phyloP scores from a whole-genome alignment of 1,284 basidiomycete species.

The Phellopilus nigrolimitatus region DNA sequence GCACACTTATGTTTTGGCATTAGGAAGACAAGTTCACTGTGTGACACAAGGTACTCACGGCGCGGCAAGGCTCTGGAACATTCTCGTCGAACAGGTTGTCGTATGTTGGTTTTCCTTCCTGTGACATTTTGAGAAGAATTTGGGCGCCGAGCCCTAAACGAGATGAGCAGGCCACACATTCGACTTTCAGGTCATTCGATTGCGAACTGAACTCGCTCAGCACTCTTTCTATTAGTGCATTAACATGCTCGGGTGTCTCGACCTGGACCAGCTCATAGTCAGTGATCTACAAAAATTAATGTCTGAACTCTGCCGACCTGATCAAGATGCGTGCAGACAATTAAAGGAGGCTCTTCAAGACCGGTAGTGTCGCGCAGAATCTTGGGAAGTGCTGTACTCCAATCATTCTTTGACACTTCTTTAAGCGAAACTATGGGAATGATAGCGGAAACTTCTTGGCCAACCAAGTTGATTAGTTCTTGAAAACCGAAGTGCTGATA shows the following conservation, averaged over 20 bases:
- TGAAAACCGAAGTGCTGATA: not conserved
- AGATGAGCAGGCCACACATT: not conserved
- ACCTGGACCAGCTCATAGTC: not conserved
- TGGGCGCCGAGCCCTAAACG: not conserved
- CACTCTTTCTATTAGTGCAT: not conserved
- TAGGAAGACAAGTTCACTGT: no score
- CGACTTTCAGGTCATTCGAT: not conserved
- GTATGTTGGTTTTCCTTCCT: not conserved
- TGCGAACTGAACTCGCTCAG: not conserved
- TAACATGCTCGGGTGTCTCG: not conserved
- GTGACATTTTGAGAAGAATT: not conserved
- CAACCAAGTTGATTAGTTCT: not conserved
- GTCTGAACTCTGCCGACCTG: not conserved
- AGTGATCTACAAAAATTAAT: not conserved
- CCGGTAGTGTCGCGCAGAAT: not conserved
- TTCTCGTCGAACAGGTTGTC: not conserved
- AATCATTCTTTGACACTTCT: not conserved
- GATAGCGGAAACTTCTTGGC: not conserved
- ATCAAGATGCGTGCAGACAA: not conserved
- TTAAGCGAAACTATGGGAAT: not conserved
- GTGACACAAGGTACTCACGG: not conserved
- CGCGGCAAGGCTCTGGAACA: not conserved
- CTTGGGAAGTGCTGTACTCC: not conserved
- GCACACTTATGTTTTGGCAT: not conserved
- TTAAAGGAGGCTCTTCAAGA: not conserved